Evolutionary conservation across 164 flowering plant genomes (phyloP).

Genomic region (Litsea cubeba): DNA sequence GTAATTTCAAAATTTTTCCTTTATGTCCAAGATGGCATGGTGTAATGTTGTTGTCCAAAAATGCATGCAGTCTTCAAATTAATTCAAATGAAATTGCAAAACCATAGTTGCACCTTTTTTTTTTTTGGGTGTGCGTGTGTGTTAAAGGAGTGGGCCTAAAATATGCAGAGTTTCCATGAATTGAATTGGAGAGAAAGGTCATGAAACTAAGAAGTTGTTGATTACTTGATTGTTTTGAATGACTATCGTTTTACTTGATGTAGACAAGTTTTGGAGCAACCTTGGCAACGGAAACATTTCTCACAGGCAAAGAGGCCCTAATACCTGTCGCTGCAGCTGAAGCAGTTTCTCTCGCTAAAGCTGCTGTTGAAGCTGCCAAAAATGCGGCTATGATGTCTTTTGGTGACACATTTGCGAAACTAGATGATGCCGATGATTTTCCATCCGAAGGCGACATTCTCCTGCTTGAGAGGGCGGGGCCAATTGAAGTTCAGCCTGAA

Average conservation of each 20-base stretch:
- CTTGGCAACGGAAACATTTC: constrained; percentile 47
- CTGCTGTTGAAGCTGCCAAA: constrained; percentile 76
- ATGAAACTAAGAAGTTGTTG: background rate
- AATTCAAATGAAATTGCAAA: too few relatives aligned
- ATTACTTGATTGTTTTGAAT: background rate
- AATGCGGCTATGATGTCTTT: constrained; percentile 52
- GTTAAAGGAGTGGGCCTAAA: too few relatives aligned
- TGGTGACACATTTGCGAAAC: constrained; percentile 12
- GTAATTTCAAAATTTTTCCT: too few relatives aligned
- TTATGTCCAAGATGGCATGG: too few relatives aligned
- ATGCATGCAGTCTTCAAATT: too few relatives aligned
- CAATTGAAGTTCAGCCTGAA: constrained; percentile 19
- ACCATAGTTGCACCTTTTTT: too few relatives aligned
- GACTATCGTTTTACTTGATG: background rate
- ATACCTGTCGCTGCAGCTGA: constrained; percentile 87
- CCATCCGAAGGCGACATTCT: constrained; percentile 24
- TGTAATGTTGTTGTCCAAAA: too few relatives aligned
- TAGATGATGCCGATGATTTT: constrained; percentile 17
- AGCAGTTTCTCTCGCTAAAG: constrained; percentile 86
- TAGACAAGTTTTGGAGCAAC: constrained; percentile 46
- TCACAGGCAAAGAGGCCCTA: constrained; percentile 62
- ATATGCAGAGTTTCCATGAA: too few relatives aligned
- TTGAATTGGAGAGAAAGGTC: too few relatives aligned
- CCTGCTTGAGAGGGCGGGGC: constrained; percentile 19
- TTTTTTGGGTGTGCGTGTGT: too few relatives aligned